Base-by-base conservation (phyloP, 2,329 filamentous ascomycete species). In the Aspergillus sp. region DNA sequence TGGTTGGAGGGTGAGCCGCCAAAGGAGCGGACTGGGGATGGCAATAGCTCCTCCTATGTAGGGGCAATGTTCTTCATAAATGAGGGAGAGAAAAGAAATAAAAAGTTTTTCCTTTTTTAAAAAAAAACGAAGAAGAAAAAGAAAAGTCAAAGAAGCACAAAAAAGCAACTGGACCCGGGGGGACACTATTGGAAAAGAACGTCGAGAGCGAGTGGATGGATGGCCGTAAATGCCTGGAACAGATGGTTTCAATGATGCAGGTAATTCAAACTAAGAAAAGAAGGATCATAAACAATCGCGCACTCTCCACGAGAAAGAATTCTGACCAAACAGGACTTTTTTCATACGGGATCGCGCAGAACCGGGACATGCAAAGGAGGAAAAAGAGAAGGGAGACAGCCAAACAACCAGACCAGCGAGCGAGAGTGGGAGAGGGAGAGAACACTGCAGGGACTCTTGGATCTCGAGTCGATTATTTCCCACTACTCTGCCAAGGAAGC, bases 251-350 rank as follows among this genome's bases (percentile, higher is more conserved):
- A 57, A 54, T 41, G 45, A 55, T 53, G 49, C 53, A 59, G 55
- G 52, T 52, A 52, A 55, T 45, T 19, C 19, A 19, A 19, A 19
- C 19, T 19, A 19, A 47, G 41, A 29, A 47, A 49, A 51, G 45
- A 54, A 48, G 52, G 47, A 44, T 39, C 3, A 39, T 39, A 39
- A 26, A 27, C 36, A 54, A 48, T 49, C 19, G 43, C 42, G 42
- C n/a, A 44, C 45, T 30, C 44, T 47, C 43, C 47, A 48, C 19
- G 19, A 43, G 44, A 48, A 50, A 32, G 35, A 49, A 55, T 53
- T 46, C 51, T 55, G 44, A 38, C 50, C 57, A 58, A 55, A 53
- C 52, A 52, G 54, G 54, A 49, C 52, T 53, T 55, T 51, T 53
- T 54, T 52, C 52, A 47, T 49, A 57, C 52, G 55, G 53, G 42